Evolutionary conservation across 2,329 filamentous ascomycete species (phyloP).

Genomic region (Calonectria hawksworthii): DNA sequence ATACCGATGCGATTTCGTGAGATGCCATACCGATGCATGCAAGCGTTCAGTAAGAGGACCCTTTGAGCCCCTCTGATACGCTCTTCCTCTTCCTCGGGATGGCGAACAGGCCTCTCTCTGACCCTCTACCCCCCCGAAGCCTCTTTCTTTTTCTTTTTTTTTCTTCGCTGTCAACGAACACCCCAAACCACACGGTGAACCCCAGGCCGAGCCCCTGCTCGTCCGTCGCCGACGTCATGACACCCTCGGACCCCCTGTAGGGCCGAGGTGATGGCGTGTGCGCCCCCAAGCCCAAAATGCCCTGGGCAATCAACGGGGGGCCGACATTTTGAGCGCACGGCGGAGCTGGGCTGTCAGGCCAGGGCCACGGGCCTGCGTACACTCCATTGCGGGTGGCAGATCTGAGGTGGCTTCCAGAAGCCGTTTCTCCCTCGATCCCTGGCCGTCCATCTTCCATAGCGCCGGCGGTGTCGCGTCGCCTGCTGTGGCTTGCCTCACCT

Average conservation of each 20-base stretch:
- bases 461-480: conserved; percentile 40
- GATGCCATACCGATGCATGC: conserved; percentile 36
- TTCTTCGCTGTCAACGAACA: conserved; percentile 31
- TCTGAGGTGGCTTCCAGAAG: conserved; percentile 44
- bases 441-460: conserved; percentile 25
- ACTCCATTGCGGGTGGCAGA: conserved; percentile 38
- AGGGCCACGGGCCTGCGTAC: conserved; percentile 33
- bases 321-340: conserved; percentile 39
- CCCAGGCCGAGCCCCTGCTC: conserved; percentile 26
- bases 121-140: conserved; percentile 35
- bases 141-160: not conserved
- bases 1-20: conserved; percentile 26
- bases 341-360: conserved; percentile 42
- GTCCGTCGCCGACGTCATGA: conserved; percentile 44
- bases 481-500: conserved; percentile 47
- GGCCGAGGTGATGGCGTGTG: conserved; percentile 42
- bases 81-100: conserved; percentile 43
- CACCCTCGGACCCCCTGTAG: conserved; percentile 34
- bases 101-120: conserved; percentile 47
- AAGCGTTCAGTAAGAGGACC: conserved; percentile 27
- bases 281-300: conserved; percentile 31
- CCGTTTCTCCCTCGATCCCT: conserved; percentile 35
- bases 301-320: conserved; percentile 38
- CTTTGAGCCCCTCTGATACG: conserved; percentile 35
- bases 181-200: conserved; percentile 39